Percentiles rank a stretch among this genome's conserved stretches.
Evolutionary conservation across 257 asterid species (phyloP).

Genomic region (Solanum paucissectum): DNA sequence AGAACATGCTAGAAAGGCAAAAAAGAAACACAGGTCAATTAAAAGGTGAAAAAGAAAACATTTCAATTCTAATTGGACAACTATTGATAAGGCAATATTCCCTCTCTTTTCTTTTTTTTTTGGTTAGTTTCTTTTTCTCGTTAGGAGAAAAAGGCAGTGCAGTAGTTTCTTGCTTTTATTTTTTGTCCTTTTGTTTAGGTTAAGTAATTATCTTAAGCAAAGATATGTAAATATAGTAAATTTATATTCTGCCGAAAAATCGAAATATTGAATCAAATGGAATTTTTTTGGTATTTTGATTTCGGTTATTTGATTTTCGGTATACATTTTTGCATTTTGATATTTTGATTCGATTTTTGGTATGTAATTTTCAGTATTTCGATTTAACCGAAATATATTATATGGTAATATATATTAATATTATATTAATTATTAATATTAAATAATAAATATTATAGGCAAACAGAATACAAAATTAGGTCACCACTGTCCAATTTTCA

Average conservation of each 20-base stretch:
- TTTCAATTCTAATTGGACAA: background rate
- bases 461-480: background rate
- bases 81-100: background rate
- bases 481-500: background rate
- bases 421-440: too few relatives aligned
- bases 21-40: background rate
- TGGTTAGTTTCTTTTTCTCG: background rate
- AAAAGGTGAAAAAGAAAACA: background rate
- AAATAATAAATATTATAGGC: background rate
- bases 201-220: background rate
- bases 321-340: too few relatives aligned
- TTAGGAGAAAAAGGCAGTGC: background rate
- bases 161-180: background rate
- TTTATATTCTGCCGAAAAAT: too few relatives aligned
- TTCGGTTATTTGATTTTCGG: rapidly evolving
- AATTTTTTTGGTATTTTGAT: too few relatives aligned
- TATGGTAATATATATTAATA: too few relatives aligned
- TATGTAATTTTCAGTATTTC: too few relatives aligned
- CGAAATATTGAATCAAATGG: rapidly evolving
- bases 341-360: rapidly evolving
- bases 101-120: background rate
- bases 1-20: background rate
- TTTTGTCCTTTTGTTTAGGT: background rate
- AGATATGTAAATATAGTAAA: background rate
- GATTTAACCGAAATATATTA: too few relatives aligned